phyloP scores from a whole-genome alignment of 495 filamentous ascomycete species.

The Halenospora varia region DNA sequence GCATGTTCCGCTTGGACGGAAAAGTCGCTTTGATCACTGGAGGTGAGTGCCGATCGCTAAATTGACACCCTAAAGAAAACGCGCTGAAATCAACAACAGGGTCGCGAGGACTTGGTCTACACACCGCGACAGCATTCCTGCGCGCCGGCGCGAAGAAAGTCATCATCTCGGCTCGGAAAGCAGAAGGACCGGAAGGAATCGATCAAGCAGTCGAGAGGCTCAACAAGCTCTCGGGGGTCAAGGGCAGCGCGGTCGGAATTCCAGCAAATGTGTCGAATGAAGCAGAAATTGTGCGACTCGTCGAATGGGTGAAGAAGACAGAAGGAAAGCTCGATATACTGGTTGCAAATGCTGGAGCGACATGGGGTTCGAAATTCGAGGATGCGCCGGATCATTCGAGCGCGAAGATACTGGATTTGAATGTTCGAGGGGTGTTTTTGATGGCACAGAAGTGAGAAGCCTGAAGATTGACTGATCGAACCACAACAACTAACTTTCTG shows the following conservation, averaged over 20 bases:
- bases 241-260: constrained; percentile 35
- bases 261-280: constrained; percentile 36
- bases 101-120: constrained; percentile 36
- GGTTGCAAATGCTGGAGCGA: constrained; percentile 38
- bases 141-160: constrained; percentile 34
- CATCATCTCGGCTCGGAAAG: constrained; percentile 37
- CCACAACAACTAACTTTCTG: background rate
- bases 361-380: constrained; percentile 39
- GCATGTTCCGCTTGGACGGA: constrained; percentile 37
- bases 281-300: constrained; percentile 33
- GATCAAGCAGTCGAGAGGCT: constrained; percentile 37
- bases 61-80: background rate
- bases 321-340: constrained; percentile 35
- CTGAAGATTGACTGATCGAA: background rate
- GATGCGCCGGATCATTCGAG: constrained; percentile 33
- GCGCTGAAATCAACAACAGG: constrained; percentile 3
- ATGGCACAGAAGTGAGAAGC: constrained; percentile 13
- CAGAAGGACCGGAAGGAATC: constrained; percentile 22
- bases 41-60: constrained; percentile 11
- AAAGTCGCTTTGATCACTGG: constrained; percentile 40
- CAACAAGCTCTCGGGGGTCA: constrained; percentile 32
- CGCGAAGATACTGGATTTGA: constrained; percentile 39
- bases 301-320: constrained; percentile 30
- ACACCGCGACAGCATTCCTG: constrained; percentile 40
- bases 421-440: constrained; percentile 37